A percentile compares a stretch with the other conserved stretches of the same genome.
phyloP scores from a whole-genome alignment of 140 eudicot species.

The Bidens hawaiensis region DNA sequence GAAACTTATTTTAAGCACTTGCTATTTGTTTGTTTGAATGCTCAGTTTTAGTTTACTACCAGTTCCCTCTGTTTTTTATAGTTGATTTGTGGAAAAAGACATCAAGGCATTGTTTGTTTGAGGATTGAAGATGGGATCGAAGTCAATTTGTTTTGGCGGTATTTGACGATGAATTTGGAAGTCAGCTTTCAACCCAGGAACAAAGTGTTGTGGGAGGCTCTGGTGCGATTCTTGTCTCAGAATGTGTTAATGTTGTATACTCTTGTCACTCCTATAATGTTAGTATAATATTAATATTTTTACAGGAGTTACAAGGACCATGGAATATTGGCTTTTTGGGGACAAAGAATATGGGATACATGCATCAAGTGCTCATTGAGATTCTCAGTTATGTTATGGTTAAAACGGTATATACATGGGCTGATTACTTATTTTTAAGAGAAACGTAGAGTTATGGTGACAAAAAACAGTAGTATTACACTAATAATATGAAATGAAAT shows the following conservation, averaged over 20 bases:
- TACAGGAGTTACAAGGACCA: slow-evolving; percentile 95
- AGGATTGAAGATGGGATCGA: slow-evolving; percentile 42
- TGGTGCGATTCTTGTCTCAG: slow-evolving; percentile 53
- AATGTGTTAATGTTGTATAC: slow-evolving; percentile 22
- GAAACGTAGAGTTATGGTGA: not conserved
- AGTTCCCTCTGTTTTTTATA: slow-evolving; percentile 72
- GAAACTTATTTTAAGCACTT: slow-evolving; percentile 6
- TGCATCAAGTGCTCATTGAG: slow-evolving; percentile 99
- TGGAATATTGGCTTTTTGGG: slow-evolving; percentile 91
- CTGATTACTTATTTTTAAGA: too few relatives aligned
- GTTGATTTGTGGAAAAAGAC: slow-evolving; percentile 67
- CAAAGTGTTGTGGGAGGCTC: slow-evolving; percentile 68
- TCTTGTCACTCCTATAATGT: not conserved
- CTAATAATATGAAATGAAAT: not conserved
- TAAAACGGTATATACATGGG: slow-evolving; percentile 68
- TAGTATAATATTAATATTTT: not conserved
- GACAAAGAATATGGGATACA: slow-evolving; percentile 95
- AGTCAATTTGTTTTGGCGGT: slow-evolving; percentile 50
- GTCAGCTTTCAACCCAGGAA: slow-evolving; percentile 68
- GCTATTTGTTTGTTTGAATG: slow-evolving; percentile 20
- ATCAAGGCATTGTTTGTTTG: slow-evolving; percentile 29
- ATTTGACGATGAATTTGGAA: slow-evolving; percentile 57
- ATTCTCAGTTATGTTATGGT: slow-evolving; percentile 98
- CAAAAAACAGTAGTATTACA: not conserved
- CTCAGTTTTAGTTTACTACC: slow-evolving; percentile 63